Percentiles rank a stretch among this genome's conserved stretches.
Evolutionary conservation across 179 eudicot species (phyloP).

Genomic region (Silene noctiflora): DNA sequence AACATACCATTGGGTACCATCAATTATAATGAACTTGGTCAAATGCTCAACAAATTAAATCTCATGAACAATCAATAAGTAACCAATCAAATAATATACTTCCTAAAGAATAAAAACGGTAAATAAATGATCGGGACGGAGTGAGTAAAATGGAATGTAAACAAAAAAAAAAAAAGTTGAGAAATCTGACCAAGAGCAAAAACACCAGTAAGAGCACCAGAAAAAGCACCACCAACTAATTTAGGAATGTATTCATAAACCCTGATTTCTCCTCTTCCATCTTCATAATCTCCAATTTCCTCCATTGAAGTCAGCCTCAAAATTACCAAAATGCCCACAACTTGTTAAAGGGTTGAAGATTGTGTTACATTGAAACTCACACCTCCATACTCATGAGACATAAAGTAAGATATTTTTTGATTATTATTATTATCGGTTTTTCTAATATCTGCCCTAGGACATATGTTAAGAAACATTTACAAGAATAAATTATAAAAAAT

Average conservation of each 20-base stretch:
- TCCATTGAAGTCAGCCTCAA: slow-evolving; percentile 30
- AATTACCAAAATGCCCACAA: slow-evolving; percentile 5
- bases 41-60: background rate
- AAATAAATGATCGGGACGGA: too few species aligned
- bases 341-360: background rate
- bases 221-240: slow-evolving; percentile 42
- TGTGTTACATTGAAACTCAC: background rate
- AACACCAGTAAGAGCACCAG: slow-evolving; percentile 61
- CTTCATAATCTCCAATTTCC: slow-evolving; percentile 25
- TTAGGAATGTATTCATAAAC: slow-evolving; percentile 43
- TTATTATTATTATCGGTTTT: too few species aligned
- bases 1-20: too few species aligned
- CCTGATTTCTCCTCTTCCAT: slow-evolving; percentile 20
- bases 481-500: too few species aligned
- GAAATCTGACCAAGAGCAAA: slow-evolving; percentile 50
- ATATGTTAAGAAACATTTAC: too few species aligned
- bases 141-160: too few species aligned
- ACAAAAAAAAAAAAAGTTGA: background rate
- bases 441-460: too few species aligned
- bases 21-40: too few species aligned
- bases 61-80: slow-evolving; percentile 1
- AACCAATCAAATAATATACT: background rate
- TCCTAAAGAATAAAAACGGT: too few species aligned
- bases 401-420: background rate
- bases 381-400: background rate